Evolutionary conservation across 352 stramenopile species (phyloP).

Genomic region (Pythium folliculosum): DNA sequence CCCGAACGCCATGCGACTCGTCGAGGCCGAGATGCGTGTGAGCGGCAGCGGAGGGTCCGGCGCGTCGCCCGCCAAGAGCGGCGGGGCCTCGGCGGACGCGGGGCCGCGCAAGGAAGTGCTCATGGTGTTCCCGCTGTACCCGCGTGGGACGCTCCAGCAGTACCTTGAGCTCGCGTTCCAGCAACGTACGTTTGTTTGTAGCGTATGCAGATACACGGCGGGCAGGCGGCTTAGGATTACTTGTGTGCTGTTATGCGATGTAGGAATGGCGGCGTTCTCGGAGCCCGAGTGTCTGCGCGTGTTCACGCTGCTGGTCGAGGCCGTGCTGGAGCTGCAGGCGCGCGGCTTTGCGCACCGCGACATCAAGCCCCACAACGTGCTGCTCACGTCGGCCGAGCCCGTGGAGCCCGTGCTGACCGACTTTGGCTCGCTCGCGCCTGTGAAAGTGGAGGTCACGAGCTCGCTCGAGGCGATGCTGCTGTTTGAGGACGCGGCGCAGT

Average conservation of each 20-base stretch:
- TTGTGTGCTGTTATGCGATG: too few species aligned
- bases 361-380: slow-evolving; percentile 75
- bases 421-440: slow-evolving; percentile 64
- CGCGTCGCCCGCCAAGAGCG: slow-evolving; percentile 15
- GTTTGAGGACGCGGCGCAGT: slow-evolving; percentile 77
- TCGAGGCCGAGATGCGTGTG: slow-evolving; percentile 52
- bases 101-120: slow-evolving; percentile 49
- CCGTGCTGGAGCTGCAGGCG: slow-evolving; percentile 57
- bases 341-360: slow-evolving; percentile 72
- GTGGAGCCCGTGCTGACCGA: slow-evolving; percentile 70
- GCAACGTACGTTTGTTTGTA: slow-evolving; percentile 22
- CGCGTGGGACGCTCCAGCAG: slow-evolving; percentile 59
- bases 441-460: slow-evolving; percentile 34
- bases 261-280: slow-evolving; percentile 40
- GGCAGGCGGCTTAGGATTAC: too few species aligned
- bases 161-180: slow-evolving; percentile 39
- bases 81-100: background rate
- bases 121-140: slow-evolving; percentile 60
- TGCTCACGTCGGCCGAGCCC: slow-evolving; percentile 45
- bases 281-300: slow-evolving; percentile 52
- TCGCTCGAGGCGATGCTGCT: slow-evolving; percentile 52
- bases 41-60: background rate
- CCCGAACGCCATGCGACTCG: slow-evolving; percentile 50
- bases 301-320: slow-evolving; percentile 55
- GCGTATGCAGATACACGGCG: too few species aligned